Conservation (phyloP, 1,139 yeast species). For the Scheffersomyces cryptocercus region DNA sequence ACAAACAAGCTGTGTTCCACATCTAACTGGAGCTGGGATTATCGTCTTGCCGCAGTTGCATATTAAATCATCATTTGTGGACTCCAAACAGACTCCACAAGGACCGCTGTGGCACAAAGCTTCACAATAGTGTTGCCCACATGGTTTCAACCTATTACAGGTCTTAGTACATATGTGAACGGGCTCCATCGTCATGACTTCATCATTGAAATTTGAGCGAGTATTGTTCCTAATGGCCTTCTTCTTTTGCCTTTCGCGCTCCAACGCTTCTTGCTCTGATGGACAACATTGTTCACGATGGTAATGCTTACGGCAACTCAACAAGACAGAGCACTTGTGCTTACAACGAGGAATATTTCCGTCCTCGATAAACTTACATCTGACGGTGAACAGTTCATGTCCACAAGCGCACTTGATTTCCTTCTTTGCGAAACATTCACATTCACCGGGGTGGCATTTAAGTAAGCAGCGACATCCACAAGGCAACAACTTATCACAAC, state of each 20-base stretch:
- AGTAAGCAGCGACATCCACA: constrained; percentile 77
- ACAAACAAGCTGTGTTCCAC: constrained; percentile 81
- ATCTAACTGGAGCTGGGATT: constrained; percentile 82
- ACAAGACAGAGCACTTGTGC: constrained; percentile 73
- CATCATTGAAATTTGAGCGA: constrained; percentile 39
- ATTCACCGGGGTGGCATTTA: constrained; percentile 76
- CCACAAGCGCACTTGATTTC: constrained; percentile 57
- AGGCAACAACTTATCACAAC: constrained; percentile 60
- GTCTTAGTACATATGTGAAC: constrained; percentile 73
- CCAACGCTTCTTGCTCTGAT: constrained; percentile 62
- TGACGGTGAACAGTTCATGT: constrained; percentile 51
- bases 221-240: constrained; percentile 49
- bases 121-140: constrained; percentile 75
- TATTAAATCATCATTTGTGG: constrained; percentile 75
- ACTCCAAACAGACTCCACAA: constrained; percentile 82
- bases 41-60: constrained; percentile 87
- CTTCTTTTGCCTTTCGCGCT: constrained; percentile 59
- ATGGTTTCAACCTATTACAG: constrained; percentile 66
- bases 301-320: constrained; percentile 81
- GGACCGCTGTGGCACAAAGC: constrained; percentile 82
- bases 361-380: constrained; percentile 58
- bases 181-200: constrained; percentile 66
- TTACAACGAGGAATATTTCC: constrained; percentile 63
- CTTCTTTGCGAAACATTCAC: constrained; percentile 58
- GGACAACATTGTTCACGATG: constrained; percentile 73